phyloP scores from a whole-genome alignment of 1,284 basidiomycete genomes.

The Mycena sp. region DNA sequence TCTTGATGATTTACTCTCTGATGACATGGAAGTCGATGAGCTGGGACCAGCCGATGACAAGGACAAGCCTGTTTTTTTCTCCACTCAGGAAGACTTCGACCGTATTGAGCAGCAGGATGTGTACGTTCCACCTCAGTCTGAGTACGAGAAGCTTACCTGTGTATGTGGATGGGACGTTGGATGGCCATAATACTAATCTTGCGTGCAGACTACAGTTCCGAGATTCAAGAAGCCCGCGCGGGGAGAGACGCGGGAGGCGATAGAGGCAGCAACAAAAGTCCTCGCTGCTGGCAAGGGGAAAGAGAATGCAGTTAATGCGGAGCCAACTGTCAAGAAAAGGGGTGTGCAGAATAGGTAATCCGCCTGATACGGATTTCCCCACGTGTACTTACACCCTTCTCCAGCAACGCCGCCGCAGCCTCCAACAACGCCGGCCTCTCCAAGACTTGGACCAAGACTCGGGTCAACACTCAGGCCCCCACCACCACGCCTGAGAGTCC shows the following conservation, averaged over 20 bases:
- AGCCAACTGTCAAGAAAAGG: background rate
- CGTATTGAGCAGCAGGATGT: slow-evolving; percentile 7
- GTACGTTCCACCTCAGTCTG: background rate
- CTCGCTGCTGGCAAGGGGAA: background rate
- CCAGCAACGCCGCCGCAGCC: slow-evolving; percentile 4
- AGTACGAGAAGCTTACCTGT: background rate
- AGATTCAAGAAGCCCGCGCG: background rate
- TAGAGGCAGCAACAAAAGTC: background rate
- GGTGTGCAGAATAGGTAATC: slow-evolving; percentile 11
- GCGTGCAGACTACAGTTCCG: background rate
- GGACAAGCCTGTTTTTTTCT: background rate
- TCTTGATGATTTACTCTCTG: background rate
- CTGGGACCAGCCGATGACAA: background rate
- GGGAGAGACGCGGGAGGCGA: background rate
- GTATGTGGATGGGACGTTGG: no score
- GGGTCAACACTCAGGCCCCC: no score
- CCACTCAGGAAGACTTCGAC: slow-evolving; percentile 7
- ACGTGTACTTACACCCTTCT: background rate
- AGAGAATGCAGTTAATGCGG: no score
- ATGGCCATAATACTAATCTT: background rate
- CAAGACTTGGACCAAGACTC: background rate
- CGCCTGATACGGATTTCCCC: background rate
- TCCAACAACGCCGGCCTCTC: slow-evolving; percentile 2
- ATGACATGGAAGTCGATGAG: background rate
- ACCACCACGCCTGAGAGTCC: background rate